These are phyloP conservation scores for Exobasidium cylindrosporum DNA, from an alignment of 1,284 basidiomycete species.

Conservation along the genomic window DNA sequence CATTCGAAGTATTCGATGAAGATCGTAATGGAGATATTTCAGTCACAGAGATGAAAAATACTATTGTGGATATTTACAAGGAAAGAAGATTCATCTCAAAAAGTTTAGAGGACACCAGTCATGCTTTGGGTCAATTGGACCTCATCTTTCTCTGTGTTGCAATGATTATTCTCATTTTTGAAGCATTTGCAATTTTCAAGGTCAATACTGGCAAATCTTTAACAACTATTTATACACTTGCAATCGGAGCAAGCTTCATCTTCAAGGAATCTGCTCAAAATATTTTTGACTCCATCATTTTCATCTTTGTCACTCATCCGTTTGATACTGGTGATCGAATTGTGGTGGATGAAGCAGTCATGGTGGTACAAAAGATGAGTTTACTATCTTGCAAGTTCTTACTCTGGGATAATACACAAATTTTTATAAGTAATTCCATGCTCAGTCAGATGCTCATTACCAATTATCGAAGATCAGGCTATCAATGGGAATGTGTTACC, in stretches of 20 bases:
- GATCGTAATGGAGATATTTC: conserved; percentile 76
- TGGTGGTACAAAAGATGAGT: conserved; percentile 47
- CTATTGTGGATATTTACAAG: conserved; percentile 59
- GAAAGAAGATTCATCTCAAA: conserved; percentile 46
- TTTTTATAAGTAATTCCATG: conserved; percentile 47
- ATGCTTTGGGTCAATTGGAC: conserved; percentile 45
- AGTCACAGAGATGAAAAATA: conserved; percentile 71
- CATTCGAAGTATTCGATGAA: conserved; percentile 68
- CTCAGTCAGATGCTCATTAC: conserved; percentile 39
- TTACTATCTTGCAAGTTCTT: conserved; percentile 46
- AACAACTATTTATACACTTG: conserved; percentile 50
- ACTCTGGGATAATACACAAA: conserved; percentile 42
- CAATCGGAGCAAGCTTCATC: conserved; percentile 49
- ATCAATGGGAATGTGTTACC: conserved; percentile 46
- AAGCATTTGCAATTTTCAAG: conserved; percentile 50
- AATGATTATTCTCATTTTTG: conserved; percentile 45
- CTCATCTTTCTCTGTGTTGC: conserved; percentile 36
- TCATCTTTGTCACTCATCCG: conserved; percentile 51
- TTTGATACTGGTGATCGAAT: conserved; percentile 52
- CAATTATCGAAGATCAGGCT: conserved; percentile 48
- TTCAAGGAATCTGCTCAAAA: conserved; percentile 52
- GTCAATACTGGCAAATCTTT: conserved; percentile 45
- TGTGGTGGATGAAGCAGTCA: conserved; percentile 30
- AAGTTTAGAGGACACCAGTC: conserved; percentile 50
- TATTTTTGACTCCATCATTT: conserved; percentile 53